These are phyloP conservation scores for Cryptococcus hybrid DNA, from an alignment of 1,284 basidiomycete genomes.

Conservation along the genomic window DNA sequence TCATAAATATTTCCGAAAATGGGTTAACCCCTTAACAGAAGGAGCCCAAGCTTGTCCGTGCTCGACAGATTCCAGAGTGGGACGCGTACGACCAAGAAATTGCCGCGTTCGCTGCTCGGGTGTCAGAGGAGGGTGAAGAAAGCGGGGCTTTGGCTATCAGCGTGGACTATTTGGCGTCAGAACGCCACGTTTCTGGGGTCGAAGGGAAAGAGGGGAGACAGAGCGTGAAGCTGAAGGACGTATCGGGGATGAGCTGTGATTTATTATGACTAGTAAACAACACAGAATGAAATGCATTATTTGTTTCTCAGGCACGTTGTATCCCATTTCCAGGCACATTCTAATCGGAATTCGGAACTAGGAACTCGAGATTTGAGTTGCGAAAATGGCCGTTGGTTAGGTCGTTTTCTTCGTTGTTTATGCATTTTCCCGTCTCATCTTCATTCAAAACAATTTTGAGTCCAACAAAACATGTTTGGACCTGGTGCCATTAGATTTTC, in stretches of 20 bases:
- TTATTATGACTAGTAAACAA: too few species aligned
- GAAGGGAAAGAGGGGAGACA: constrained; percentile 1
- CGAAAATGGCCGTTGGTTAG: too few species aligned
- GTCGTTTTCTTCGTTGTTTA: too few species aligned
- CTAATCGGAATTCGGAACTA: too few species aligned
- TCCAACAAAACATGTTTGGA: too few species aligned
- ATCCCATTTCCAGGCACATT: too few species aligned
- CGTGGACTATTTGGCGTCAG: constrained; percentile 67
- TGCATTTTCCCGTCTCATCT: too few species aligned
- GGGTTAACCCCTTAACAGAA: constrained; percentile 58
- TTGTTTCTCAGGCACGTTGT: too few species aligned
- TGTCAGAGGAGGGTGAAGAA: constrained; percentile 41
- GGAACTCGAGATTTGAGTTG: too few species aligned
- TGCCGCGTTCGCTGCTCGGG: constrained; percentile 61
- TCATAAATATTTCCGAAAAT: background rate
- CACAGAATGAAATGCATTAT: too few species aligned
- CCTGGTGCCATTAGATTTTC: too few species aligned
- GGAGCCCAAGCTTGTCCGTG: constrained; percentile 91
- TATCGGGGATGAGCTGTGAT: constrained; percentile 17
- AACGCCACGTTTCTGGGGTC: constrained; percentile 5
- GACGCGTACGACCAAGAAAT: constrained; percentile 72
- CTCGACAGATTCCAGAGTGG: constrained; percentile 96
- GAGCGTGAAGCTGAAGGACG: constrained; percentile 4
- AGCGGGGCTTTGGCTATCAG: constrained; percentile 61
- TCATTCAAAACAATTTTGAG: too few species aligned